Evolutionary conservation across 805 yeast species (phyloP).

Genomic region (Grigorovia yakushimaensis): DNA sequence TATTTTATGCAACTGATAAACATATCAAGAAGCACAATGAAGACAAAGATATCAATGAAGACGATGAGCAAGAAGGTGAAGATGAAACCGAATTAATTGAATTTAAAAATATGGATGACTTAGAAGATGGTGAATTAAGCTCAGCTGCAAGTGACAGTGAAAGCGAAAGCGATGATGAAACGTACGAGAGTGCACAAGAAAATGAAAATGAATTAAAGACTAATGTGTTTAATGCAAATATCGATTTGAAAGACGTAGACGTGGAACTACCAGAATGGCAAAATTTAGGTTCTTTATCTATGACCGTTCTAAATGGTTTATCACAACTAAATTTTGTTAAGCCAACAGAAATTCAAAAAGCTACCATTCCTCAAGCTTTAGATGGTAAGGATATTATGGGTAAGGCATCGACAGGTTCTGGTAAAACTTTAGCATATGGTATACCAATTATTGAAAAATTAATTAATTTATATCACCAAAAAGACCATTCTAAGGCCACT

Average conservation of each 20-base stretch:
- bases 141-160: slow-evolving; percentile 17
- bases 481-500: slow-evolving; percentile 36
- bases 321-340: slow-evolving; percentile 43
- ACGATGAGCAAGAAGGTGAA: slow-evolving; percentile 10
- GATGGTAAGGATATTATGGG: slow-evolving; percentile 80
- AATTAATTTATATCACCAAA: slow-evolving; percentile 8
- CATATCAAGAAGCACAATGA: slow-evolving; percentile 1
- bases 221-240: slow-evolving; percentile 20
- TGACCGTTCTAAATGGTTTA: slow-evolving; percentile 54
- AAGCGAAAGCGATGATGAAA: slow-evolving; percentile 16
- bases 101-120: slow-evolving; percentile 26
- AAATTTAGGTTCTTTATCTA: slow-evolving; percentile 34
- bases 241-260: slow-evolving; percentile 21
- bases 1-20: slow-evolving; percentile 32
- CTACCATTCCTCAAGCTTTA: slow-evolving; percentile 64
- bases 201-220: slow-evolving; percentile 17
- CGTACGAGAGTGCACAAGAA: slow-evolving; percentile 8
- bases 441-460: slow-evolving; percentile 76
- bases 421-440: slow-evolving; percentile 94
- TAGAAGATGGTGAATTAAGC: slow-evolving; percentile 25
- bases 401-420: slow-evolving; percentile 95
- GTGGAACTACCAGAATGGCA: slow-evolving; percentile 56
- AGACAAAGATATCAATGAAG: slow-evolving; percentile 8
- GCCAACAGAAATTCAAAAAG: slow-evolving; percentile 81
- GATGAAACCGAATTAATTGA: slow-evolving; percentile 17